Conservation (phyloP, 768 basidiomycete species). For the Myochromella boudieri region DNA sequence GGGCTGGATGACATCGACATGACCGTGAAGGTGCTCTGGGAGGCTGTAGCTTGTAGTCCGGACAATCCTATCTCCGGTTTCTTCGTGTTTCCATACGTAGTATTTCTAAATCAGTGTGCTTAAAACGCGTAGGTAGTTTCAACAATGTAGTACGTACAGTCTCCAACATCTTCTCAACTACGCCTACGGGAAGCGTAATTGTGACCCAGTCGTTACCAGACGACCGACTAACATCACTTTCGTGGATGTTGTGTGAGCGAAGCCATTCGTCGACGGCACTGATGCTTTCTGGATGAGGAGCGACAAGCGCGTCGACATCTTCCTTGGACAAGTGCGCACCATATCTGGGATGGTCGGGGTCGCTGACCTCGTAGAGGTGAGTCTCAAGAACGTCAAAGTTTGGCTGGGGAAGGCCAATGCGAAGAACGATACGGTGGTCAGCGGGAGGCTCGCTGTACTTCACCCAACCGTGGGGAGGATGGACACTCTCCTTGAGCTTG, state of each 20-base stretch:
- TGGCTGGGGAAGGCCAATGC: constrained; percentile 55
- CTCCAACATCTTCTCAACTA: constrained; percentile 68
- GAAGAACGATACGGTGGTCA: constrained; percentile 50
- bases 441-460: constrained; percentile 41
- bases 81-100: constrained; percentile 52
- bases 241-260: constrained; percentile 47
- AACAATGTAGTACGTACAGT: constrained; percentile 31
- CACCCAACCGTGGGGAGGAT: constrained; percentile 49
- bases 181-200: constrained; percentile 51
- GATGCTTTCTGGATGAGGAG: constrained; percentile 57
- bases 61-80: constrained; percentile 49
- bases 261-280: constrained; percentile 63
- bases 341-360: constrained; percentile 50
- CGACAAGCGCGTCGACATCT: constrained; percentile 62
- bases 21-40: constrained; percentile 53
- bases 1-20: constrained; percentile 67
- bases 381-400: constrained; percentile 48
- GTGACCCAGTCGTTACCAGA: constrained; percentile 69
- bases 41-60: constrained; percentile 68
- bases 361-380: constrained; percentile 54
- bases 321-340: constrained; percentile 62
- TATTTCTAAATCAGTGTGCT: constrained; percentile 46
- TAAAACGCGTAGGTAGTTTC: neutral
- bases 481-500: constrained; percentile 33
- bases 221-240: constrained; percentile 47